Conservation (phyloP, 768 basidiomycete genomes). For the Pulveroboletus ravenelii region DNA sequence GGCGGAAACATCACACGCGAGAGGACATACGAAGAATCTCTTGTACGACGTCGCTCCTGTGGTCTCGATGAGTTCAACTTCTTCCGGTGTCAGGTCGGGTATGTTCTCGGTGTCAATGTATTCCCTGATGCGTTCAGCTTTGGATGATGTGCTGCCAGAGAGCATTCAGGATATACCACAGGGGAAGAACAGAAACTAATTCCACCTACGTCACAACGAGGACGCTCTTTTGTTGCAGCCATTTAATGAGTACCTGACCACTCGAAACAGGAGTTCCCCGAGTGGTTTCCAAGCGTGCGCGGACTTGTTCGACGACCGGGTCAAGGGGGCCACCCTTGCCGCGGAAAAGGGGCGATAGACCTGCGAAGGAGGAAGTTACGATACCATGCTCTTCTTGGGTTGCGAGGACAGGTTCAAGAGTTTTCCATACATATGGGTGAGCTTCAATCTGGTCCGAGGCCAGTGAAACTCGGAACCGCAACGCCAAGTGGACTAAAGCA, state of each 20-base stretch:
- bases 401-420: slow-evolving; percentile 34
- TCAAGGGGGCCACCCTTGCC: slow-evolving; percentile 37
- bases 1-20: neutral
- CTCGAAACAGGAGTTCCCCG: slow-evolving; percentile 25
- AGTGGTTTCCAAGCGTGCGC: slow-evolving; percentile 24
- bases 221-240: slow-evolving; percentile 27
- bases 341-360: slow-evolving; percentile 36
- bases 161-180: neutral
- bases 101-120: slow-evolving; percentile 28
- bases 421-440: slow-evolving; percentile 49
- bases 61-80: slow-evolving; percentile 22
- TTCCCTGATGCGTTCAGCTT: slow-evolving; percentile 31
- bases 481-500: neutral
- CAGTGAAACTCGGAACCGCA: neutral
- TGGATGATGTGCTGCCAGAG: slow-evolving; percentile 29
- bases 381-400: slow-evolving; percentile 36
- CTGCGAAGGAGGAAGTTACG: slow-evolving; percentile 37
- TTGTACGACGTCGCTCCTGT: slow-evolving; percentile 22
- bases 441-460: slow-evolving; percentile 40
- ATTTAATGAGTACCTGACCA: slow-evolving; percentile 29
- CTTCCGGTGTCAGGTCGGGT: slow-evolving; percentile 25
- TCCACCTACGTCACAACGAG: slow-evolving; percentile 30
- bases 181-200: neutral
- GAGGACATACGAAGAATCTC: slow-evolving; percentile 25
- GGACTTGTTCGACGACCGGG: slow-evolving; percentile 33